Percentiles rank a stretch among this genome's conserved stretches.
Conservation (phyloP, 2,329 filamentous ascomycete genomes). For the Colletotrichum lupini region DNA sequence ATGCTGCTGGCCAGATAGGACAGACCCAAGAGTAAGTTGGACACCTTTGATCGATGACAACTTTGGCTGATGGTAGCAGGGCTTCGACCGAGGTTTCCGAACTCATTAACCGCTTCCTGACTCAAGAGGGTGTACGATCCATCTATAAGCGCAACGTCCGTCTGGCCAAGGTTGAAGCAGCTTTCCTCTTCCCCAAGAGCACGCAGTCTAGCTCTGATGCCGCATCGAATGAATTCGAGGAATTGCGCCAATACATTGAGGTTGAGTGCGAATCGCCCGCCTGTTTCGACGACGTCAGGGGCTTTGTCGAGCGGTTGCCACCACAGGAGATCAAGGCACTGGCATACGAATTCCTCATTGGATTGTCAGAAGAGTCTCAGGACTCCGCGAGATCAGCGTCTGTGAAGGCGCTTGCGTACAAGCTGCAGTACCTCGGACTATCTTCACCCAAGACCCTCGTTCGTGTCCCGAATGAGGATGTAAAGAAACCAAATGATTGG, state of each 20-base stretch:
- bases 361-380: slow-evolving; percentile 43
- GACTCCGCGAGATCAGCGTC: slow-evolving; percentile 40
- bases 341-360: slow-evolving; percentile 48
- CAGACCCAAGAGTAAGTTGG: slow-evolving; percentile 46
- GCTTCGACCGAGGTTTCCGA: slow-evolving; percentile 20
- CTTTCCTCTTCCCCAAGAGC: slow-evolving; percentile 45
- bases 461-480: slow-evolving; percentile 37
- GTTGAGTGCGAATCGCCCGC: slow-evolving; percentile 49
- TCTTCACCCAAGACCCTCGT: slow-evolving; percentile 49
- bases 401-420: slow-evolving; percentile 50
- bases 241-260: slow-evolving; percentile 50
- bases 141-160: slow-evolving; percentile 54
- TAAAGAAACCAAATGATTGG: slow-evolving; percentile 35
- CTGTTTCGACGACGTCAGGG: slow-evolving; percentile 60
- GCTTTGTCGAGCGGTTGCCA: slow-evolving; percentile 54
- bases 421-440: slow-evolving; percentile 57
- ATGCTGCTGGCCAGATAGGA: slow-evolving; percentile 49
- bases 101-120: slow-evolving; percentile 27
- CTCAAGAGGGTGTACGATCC: slow-evolving; percentile 37
- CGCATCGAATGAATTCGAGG: slow-evolving; percentile 35
- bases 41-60: background rate
- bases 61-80: background rate
- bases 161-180: slow-evolving; percentile 50
- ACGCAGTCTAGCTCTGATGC: background rate
- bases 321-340: slow-evolving; percentile 53